phyloP scores from a whole-genome alignment of 805 yeast species.

The Spathaspora boniae region DNA sequence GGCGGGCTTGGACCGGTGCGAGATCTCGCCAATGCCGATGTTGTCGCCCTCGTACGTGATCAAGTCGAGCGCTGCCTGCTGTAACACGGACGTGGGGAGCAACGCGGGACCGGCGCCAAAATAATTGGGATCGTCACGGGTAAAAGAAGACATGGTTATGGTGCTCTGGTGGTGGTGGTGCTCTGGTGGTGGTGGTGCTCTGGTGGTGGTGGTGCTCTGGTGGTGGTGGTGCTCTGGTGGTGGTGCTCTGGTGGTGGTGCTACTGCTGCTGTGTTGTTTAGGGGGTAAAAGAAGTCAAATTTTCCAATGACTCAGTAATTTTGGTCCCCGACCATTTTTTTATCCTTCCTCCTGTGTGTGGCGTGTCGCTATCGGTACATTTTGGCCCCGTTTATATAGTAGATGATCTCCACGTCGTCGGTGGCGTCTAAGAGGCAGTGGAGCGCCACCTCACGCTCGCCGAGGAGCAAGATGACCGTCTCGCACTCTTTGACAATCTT shows the following conservation, averaged over 20 bases:
- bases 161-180: too few relatives aligned
- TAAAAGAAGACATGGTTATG: conserved; percentile 23
- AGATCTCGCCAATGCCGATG: conserved; percentile 91
- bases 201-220: too few relatives aligned
- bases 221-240: too few relatives aligned
- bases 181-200: too few relatives aligned
- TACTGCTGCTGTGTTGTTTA: too few relatives aligned
- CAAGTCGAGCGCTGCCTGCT: conserved; percentile 84
- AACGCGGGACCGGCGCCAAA: conserved; percentile 99
- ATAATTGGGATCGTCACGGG: conserved; percentile 71
- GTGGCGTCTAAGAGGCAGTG: conserved; percentile 66
- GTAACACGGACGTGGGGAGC: conserved; percentile 77
- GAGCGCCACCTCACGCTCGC: conserved; percentile 56
- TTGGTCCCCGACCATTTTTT: too few relatives aligned
- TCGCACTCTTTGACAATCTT: conserved; percentile 59
- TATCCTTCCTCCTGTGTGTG: too few relatives aligned
- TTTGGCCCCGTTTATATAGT: conserved; percentile 46
- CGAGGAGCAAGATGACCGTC: conserved; percentile 55
- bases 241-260: too few relatives aligned
- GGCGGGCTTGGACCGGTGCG: conserved; percentile 90
- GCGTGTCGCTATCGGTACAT: conserved; percentile 7
- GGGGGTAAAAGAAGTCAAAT: too few relatives aligned
- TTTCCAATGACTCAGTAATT: too few relatives aligned
- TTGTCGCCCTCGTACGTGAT: conserved; percentile 66
- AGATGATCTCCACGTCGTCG: conserved; percentile 62